Percentiles rank a stretch among this genome's conserved stretches.
phyloP scores from a whole-genome alignment of 352 stramenopile genomes.

The Globisporangium lucens region DNA sequence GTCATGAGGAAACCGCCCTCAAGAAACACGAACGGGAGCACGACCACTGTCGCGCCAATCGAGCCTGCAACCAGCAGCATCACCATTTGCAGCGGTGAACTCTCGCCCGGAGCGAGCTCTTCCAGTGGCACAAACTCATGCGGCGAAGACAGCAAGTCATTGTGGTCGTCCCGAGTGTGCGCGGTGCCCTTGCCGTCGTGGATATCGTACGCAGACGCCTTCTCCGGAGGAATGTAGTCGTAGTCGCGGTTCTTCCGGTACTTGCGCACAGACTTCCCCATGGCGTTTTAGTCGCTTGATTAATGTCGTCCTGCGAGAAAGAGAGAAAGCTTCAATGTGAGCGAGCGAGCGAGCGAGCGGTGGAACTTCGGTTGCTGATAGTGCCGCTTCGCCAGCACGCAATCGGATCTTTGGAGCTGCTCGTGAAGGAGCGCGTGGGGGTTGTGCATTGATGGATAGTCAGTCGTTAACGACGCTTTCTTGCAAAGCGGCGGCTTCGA shows the following conservation, averaged over 20 bases:
- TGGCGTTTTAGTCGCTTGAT: constrained; percentile 9
- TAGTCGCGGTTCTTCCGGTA: constrained; percentile 35
- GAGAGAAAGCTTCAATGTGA: background rate
- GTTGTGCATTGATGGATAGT: background rate
- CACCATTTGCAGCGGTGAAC: constrained; percentile 28
- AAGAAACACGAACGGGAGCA: constrained; percentile 40
- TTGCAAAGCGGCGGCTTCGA: background rate
- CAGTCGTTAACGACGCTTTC: background rate
- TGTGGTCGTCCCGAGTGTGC: constrained; percentile 18
- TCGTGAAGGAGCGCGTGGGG: background rate
- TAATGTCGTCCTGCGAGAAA: background rate
- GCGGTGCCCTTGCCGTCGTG: constrained; percentile 27
- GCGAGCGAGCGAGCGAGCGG: background rate
- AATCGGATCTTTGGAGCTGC: background rate
- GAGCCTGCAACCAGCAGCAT: constrained; percentile 32
- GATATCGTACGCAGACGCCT: constrained; percentile 33
- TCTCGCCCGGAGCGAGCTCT: constrained; percentile 34
- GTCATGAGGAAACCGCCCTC: constrained; percentile 44
- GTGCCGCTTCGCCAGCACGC: background rate
- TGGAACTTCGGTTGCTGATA: background rate
- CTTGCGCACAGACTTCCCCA: constrained; percentile 40
- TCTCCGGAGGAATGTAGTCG: constrained; percentile 23
- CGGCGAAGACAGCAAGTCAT: constrained; percentile 44
- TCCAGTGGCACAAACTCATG: constrained; percentile 43
- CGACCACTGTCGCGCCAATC: constrained; percentile 36